Evolutionary conservation across 257 asterid species (phyloP), one percentile per base, ranked within the genome.

Genomic region (Primulina huaijiensis): DNA sequence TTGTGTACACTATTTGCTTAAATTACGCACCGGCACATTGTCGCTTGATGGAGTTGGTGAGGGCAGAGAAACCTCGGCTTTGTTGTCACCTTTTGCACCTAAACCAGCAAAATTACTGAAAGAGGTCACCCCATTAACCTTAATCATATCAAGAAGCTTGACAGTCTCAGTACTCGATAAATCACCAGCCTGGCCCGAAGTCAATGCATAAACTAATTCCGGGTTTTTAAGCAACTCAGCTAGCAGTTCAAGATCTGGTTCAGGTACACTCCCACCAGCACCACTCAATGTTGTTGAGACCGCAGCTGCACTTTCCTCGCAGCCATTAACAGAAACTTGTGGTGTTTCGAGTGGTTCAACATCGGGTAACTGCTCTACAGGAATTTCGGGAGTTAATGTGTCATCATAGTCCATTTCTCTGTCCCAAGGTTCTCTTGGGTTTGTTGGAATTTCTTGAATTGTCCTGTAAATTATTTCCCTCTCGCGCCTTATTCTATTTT

Each of bases 341-440:
- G 75, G 80, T 62, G 87, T 43, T 80, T 84, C 95, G 2, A 79
- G 25, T 19, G 74, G 72, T 60, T 93, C 97, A 4, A 58, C 76
- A 35, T 89, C 98, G 0, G 98, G 98, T 69, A 87, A 82, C 76
- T 88, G 99, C 67, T 86, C 96, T 17, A 75, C 76, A 3, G 97
- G 98, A 73, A 94, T 84, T 80, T 82, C 81, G 0, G 88, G 85
- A 59, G 97, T 94, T 74, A 94, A 71, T 16, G 96, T 72, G 75
- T 94, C 99, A 25, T 94, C 99, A 35, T 84, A 83, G 78, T 89
- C 98, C 87, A 91, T 92, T 81, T 94, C 99, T 23, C 76, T 86
- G 82, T 94, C 99, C 99, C 99, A 94, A 8, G 99, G 99, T 76
- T 88, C 97, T 68, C 85, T 81, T 17, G 99, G 98, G 75, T 94